Evolutionary conservation across 2,329 filamentous ascomycete genomes (phyloP).

Genomic region (Epichloe coenophiala): DNA sequence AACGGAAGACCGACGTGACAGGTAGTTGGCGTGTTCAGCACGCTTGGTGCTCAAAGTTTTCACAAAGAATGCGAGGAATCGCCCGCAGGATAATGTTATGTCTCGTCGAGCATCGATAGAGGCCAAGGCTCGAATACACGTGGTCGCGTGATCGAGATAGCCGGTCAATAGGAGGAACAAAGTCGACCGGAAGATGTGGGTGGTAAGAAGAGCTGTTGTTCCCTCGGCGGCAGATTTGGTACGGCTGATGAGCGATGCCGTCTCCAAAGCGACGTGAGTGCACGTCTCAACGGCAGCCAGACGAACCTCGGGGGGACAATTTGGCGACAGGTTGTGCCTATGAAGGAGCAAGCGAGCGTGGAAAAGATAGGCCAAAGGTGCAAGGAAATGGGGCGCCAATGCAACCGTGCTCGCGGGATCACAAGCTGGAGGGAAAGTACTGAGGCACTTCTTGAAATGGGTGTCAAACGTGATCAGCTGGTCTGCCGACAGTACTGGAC

Average conservation of each 20-base stretch:
- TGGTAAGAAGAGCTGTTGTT: slow-evolving; percentile 62
- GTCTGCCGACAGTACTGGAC: slow-evolving; percentile 49
- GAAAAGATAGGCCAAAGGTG: slow-evolving; percentile 65
- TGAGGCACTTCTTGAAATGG: slow-evolving; percentile 64
- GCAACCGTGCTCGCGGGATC: slow-evolving; percentile 51
- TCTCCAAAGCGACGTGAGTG: slow-evolving; percentile 61
- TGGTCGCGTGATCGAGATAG: slow-evolving; percentile 57
- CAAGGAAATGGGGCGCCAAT: slow-evolving; percentile 61
- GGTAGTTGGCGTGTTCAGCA: slow-evolving; percentile 28
- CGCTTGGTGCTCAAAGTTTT: slow-evolving; percentile 47
- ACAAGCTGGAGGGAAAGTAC: slow-evolving; percentile 62
- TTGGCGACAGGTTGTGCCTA: slow-evolving; percentile 72
- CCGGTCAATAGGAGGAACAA: slow-evolving; percentile 66
- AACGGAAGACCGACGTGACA: slow-evolving; percentile 20
- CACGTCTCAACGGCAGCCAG: slow-evolving; percentile 65
- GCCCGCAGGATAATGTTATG: slow-evolving; percentile 65
- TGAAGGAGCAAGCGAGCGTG: slow-evolving; percentile 76
- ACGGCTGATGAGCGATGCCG: slow-evolving; percentile 60
- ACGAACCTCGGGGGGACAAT: slow-evolving; percentile 52
- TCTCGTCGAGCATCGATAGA: slow-evolving; percentile 59
- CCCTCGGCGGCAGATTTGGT: slow-evolving; percentile 48
- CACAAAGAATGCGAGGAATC: slow-evolving; percentile 71
- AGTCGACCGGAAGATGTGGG: slow-evolving; percentile 77
- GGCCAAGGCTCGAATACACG: slow-evolving; percentile 58
- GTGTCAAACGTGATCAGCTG: slow-evolving; percentile 68